Conservation (phyloP, 768 basidiomycete species). For the Lyophyllum decastes region DNA sequence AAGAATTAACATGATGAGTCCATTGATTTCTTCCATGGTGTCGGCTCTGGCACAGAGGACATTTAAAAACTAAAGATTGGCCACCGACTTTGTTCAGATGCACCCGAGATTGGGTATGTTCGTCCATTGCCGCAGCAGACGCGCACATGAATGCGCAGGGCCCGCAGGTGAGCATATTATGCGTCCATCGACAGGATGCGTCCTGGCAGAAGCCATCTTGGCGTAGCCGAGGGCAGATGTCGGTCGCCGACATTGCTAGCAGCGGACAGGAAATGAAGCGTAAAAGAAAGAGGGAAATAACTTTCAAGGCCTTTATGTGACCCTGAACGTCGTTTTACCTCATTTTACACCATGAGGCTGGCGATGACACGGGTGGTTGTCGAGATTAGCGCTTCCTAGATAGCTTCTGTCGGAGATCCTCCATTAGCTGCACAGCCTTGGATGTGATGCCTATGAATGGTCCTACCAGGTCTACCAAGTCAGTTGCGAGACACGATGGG, state of each 20-base stretch:
- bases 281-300: background rate
- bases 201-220: constrained; percentile 18
- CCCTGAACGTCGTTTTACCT: background rate
- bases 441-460: too few species aligned
- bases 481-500: too few species aligned
- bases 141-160: constrained; percentile 22
- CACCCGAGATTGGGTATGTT: constrained; percentile 10
- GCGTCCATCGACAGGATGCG: constrained; percentile 8
- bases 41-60: constrained; percentile 12
- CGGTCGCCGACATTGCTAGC: background rate
- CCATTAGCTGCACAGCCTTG: too few species aligned
- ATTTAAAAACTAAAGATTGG: constrained; percentile 6
- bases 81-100: constrained; percentile 17
- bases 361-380: too few species aligned
- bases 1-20: constrained; percentile 5
- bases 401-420: background rate
- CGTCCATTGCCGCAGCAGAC: constrained; percentile 10
- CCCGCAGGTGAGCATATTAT: constrained; percentile 20
- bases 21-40: constrained; percentile 5
- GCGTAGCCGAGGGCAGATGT: constrained; percentile 19
- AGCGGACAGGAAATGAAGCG: background rate
- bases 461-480: too few species aligned
- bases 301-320: background rate
- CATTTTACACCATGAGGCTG: constrained; percentile 1
- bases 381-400: background rate